phyloP scores from a whole-genome alignment of 2,329 filamentous ascomycete species.

The Apiospora marii region DNA sequence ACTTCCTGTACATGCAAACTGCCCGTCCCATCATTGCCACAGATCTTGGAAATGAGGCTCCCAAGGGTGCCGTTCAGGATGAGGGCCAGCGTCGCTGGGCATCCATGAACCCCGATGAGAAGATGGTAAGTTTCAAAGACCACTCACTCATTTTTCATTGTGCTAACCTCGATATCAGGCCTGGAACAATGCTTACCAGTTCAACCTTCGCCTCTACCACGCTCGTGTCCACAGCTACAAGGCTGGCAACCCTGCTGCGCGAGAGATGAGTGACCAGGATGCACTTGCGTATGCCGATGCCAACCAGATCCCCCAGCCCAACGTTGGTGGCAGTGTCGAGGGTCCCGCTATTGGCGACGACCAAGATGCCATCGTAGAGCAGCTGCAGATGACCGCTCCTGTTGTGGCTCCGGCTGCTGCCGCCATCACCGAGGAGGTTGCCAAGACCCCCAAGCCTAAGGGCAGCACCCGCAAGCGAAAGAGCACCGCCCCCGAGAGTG shows the following conservation, averaged over 20 bases:
- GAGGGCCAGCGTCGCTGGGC: constrained; percentile 90
- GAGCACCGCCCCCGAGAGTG: constrained; percentile 53
- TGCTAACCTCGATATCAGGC: constrained; percentile 43
- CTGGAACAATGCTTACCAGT: constrained; percentile 73
- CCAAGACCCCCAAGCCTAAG: constrained; percentile 66
- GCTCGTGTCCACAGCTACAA: constrained; percentile 72
- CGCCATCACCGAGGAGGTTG: constrained; percentile 46
- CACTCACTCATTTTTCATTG: neutral
- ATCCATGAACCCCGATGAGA: constrained; percentile 77
- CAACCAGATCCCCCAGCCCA: constrained; percentile 61
- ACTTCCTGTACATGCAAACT: constrained; percentile 93
- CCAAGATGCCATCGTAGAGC: constrained; percentile 65
- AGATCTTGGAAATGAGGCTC: constrained; percentile 77
- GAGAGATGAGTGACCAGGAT: constrained; percentile 68
- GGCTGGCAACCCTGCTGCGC: constrained; percentile 63
- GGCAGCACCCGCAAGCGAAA: constrained; percentile 62
- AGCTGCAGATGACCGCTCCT: constrained; percentile 55
- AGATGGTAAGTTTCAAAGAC: constrained; percentile 54
- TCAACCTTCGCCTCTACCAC: constrained; percentile 72
- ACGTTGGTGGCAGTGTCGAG: constrained; percentile 32
- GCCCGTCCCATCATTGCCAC: constrained; percentile 83
- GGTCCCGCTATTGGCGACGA: constrained; percentile 55
- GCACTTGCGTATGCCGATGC: constrained; percentile 68
- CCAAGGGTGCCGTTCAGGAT: constrained; percentile 86
- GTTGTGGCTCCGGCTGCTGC: constrained; percentile 43